Base-by-base conservation (phyloP, 176 grass and related monocot genomes). In the Saccharum officinarum region DNA sequence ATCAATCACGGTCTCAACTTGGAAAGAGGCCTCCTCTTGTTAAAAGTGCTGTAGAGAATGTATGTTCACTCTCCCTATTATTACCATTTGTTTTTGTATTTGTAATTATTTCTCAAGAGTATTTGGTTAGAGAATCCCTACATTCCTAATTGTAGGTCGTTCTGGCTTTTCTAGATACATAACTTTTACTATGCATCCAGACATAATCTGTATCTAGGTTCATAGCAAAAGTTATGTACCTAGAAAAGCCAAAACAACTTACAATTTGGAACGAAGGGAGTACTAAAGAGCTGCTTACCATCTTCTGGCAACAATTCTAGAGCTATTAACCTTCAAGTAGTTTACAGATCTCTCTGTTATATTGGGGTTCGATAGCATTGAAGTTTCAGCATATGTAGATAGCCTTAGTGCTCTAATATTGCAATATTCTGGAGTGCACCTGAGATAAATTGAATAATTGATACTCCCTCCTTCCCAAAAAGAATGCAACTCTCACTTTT, bases 1-100 rank as follows among this genome's bases (percentile, higher is more conserved):
- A 98, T 73, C 96, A 95, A 59, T 94, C 92, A 80, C 80, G 39
- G 33, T 92, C 89, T 86, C 96, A 98, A 86, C 88, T 92, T 31
- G 96, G 93, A 76, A 95, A 80, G 50, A 84, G 91, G 13, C 89
- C 96, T 81, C 79, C 96, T 78, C 79, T 94, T 66, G 68, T 82
- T 75, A 71, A 91, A 86, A 80, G 44, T 6, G 39, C 80, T 63
- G 44, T 42, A 23, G 87, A 80, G 3, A 87, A 89, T 37, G 90
- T 94, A 92, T 79, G 68, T 11, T 88, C 30, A 39, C 23, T 30
- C 18, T 79, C 25, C 30, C 31, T 42, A 17, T 83, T 23, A 42
- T 47, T 46, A 60, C 10, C 39, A 15, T 47, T 45, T 70, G 4
- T 64, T 80, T 54, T 28, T 73, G 26, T 47, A 57, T 73, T 75